Evolutionary conservation across 345 rosid species (phyloP), one percentile per base, ranked within the genome.

Genomic region (Eucalyptus curtisii): DNA sequence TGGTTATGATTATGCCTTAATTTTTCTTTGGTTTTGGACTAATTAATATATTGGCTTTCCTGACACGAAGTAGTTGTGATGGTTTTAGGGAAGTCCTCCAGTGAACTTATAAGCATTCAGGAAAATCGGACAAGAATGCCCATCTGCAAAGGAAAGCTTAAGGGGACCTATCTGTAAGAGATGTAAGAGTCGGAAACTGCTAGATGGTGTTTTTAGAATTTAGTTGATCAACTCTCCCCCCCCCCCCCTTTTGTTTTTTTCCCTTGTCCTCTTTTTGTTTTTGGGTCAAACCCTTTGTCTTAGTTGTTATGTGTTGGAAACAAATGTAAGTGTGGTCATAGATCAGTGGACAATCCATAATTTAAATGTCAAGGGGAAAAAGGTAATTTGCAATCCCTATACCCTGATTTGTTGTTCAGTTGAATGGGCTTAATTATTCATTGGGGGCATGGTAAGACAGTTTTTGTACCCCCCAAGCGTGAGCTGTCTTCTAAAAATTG

Each of bases 81-180:
- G 88, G 89, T 68, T 89, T 86, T 92, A 95, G 98, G 96, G 93
- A 91, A 92, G 91, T 92, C 93, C 96, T 91, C 95, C 96, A 33
- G 96, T 95, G 90, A 95, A 91, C 90, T 88, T 96, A 92, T 95
- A 90, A 90, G 55, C 47, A 25, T 90, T 59, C 86, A 22, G 68
- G 81, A 89, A 86, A 59, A 59, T 85, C 68, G 80, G 61, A 84
- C 87, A 49, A 66, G 47, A 81, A 64, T 68, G 44, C 3, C 55
- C 27, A 22, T 87, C 86, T 88, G 88, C 88, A 49, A 89, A 89
- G 11, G 61, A 64, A 37, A 89, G 88, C 24, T 45, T 31, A 27
- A 68, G 85, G 68, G 89, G 87, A 55, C 40, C 82, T 80, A 84
- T 80, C 31, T 88, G 88, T 76, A 76, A 22, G 82, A 76, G 82